Base-by-base conservation (phyloP, 2,329 filamentous ascomycete genomes). In the Verticillium nonalfalfae region DNA sequence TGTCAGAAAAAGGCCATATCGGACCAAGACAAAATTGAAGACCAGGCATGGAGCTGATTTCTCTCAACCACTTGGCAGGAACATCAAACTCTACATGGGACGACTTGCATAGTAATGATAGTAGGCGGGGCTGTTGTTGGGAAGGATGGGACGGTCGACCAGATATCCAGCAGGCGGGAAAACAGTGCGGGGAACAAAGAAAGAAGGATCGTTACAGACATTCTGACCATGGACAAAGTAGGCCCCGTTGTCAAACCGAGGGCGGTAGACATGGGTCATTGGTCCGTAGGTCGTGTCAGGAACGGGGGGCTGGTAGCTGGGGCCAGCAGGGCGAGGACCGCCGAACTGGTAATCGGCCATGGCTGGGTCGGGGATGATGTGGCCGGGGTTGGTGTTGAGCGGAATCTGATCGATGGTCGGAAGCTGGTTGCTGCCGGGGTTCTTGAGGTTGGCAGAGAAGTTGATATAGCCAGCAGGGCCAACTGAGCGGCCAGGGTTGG, bases 231-330 rank as follows among this genome's bases (percentile, higher is more conserved):
- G 67, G 31, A 70, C 66, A 64, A 70, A 62, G 38, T 64, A 64
- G 50, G 69, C 58, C 34, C 69, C 70, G 54, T 68, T 71, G 67
- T 85, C 83, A 66, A 75, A 77, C 54, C 82, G 83, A 64, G 85
- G 84, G 59, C 82, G 73, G 66, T 85, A 87, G 21, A 78, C 77
- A 65, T 87, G 83, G 34, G 77, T 68, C 61, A 82, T 81, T 1
- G 82, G 79, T 3, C 85, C 85, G 68, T 79, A 77, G 54, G 80
- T 81, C 15, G 83, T 85, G 66, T 85, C 82, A 3, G 83, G 82
- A 15, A 85, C 82, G 34, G 81, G 84, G 1, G 85, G 85, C 68
- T 86, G 81, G 67, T 82, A 86, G 69, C 83, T 79, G 58, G 81
- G 69, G 60, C 80, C 80, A 57, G 68, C 68, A 35, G 74, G 71